Base-by-base conservation (phyloP, 495 filamentous ascomycete genomes). In the Tetracladium setigerum region DNA sequence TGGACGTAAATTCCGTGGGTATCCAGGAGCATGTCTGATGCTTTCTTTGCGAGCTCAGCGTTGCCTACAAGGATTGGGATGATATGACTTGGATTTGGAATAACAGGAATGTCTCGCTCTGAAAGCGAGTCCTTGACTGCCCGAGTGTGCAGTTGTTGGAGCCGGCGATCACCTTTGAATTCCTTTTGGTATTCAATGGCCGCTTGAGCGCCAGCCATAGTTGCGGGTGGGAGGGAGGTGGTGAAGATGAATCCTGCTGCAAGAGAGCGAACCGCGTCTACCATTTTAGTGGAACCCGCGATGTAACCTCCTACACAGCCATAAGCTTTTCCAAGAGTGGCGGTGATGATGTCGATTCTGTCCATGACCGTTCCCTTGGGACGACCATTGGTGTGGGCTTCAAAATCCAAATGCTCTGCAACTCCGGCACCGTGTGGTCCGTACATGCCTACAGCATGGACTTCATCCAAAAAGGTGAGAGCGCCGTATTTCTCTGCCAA, bases 231-330 rank as follows among this genome's bases (percentile, higher is more conserved):
- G 32, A 98, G 78, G 2, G 90, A 92, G 4, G 94, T 97, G 15
- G 92, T 98, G 74, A 98, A 98, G 69, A 98, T 98, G 70, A 98
- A 98, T 18, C 92, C 92, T 0, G 92, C 90, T 0, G 92, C 92
- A 15, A 97, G 81, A 1, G 92, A 97, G 50, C 92, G 87, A 54
- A 98, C 84, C n/a, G 86, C 87, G 62, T 98, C 92, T 30, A 98
- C 84, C 64, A 98, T 78, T 57, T 84, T 84, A 34, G 84, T 76
- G 12, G 84, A 91, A 22, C 86, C 92, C 30, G 92, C 92, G 54
- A 97, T 96, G 65, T 98, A 98, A 51, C 92, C 92, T 47, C 92
- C 92, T 19, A 98, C 94, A 61, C 89, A 96, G 44, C 92, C 92
- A 57, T 96, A 98, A 2, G 94, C 92, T 67, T 98, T 98, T 56